Percentiles rank a stretch among this genome's conserved stretches.
phyloP scores from a whole-genome alignment of 1,284 basidiomycete species.

The Ceratobasidium sp. region DNA sequence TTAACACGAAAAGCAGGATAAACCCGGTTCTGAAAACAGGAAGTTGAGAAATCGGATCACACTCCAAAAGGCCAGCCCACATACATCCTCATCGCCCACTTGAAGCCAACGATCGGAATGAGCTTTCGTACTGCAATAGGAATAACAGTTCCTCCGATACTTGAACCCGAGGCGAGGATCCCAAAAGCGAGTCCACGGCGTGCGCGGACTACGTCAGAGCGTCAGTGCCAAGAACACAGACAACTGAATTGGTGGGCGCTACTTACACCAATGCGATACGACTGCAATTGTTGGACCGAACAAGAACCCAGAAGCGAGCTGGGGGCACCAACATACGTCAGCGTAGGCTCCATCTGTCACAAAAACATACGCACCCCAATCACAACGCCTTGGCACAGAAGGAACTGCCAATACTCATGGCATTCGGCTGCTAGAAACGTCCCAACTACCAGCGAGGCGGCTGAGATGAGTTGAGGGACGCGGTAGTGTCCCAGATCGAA shows the following conservation, averaged over 20 bases:
- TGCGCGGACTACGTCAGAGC: neutral
- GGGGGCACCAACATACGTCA: neutral
- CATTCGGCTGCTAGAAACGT: constrained; percentile 65
- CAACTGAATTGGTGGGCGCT: neutral
- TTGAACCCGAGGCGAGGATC: constrained; percentile 53
- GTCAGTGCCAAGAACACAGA: constrained; percentile 40
- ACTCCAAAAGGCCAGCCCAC: constrained; percentile 33
- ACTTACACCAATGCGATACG: constrained; percentile 49
- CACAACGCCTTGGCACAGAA: constrained; percentile 62
- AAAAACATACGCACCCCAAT: constrained; percentile 51
- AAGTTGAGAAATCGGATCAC: neutral
- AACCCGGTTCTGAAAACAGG: constrained; percentile 50
- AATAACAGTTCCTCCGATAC: constrained; percentile 55
- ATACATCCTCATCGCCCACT: constrained; percentile 43
- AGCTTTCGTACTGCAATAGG: constrained; percentile 55
- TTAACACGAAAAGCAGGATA: constrained; percentile 55
- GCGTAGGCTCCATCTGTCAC: neutral
- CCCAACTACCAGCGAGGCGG: constrained; percentile 55
- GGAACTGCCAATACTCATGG: constrained; percentile 64
- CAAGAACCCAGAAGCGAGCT: constrained; percentile 45
- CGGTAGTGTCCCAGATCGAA: constrained; percentile 67
- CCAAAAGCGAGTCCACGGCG: constrained; percentile 51
- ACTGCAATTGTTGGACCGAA: constrained; percentile 48
- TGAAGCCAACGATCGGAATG: constrained; percentile 48
- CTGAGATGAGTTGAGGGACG: constrained; percentile 54